Conservation (phyloP, 495 filamentous ascomycete species). For the Aspergillus steynii region DNA sequence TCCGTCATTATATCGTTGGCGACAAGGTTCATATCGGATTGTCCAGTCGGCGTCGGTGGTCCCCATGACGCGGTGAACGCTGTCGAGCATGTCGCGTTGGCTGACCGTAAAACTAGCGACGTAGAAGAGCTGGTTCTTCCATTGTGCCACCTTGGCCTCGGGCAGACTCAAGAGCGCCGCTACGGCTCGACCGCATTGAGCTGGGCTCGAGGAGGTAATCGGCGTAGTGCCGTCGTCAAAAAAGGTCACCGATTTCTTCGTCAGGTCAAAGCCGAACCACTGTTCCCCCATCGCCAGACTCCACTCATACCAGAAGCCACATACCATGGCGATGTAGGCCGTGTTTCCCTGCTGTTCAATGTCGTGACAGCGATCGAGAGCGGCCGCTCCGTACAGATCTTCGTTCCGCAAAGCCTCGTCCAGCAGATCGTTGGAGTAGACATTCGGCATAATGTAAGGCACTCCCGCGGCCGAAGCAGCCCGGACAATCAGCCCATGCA, state of each 20-base stretch:
- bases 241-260: conserved; percentile 35
- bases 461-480: conserved; percentile 65
- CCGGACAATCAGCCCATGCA: conserved; percentile 50
- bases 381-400: conserved; percentile 17
- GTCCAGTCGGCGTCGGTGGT: conserved; percentile 56
- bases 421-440: conserved; percentile 44
- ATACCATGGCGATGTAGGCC: conserved; percentile 51
- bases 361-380: conserved; percentile 4
- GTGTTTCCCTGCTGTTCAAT: conserved; percentile 47
- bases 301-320: conserved; percentile 57
- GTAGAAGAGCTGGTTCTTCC: conserved; percentile 44
- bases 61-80: conserved; percentile 52
- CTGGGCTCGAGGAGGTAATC: conserved; percentile 41
- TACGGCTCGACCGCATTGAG: conserved; percentile 46
- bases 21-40: conserved; percentile 42
- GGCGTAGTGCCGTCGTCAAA: conserved; percentile 50
- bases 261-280: conserved; percentile 48
- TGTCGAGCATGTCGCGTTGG: conserved; percentile 55
- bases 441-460: conserved; percentile 63
- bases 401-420: conserved; percentile 40
- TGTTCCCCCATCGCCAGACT: conserved; percentile 32
- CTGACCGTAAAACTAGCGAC: conserved; percentile 47
- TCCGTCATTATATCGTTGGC: conserved; percentile 45
- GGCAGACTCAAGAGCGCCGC: conserved; percentile 44
- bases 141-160: conserved; percentile 31